Evolutionary conservation across 768 basidiomycete genomes (phyloP).

Genomic region (Pisolithus microcarpus): DNA sequence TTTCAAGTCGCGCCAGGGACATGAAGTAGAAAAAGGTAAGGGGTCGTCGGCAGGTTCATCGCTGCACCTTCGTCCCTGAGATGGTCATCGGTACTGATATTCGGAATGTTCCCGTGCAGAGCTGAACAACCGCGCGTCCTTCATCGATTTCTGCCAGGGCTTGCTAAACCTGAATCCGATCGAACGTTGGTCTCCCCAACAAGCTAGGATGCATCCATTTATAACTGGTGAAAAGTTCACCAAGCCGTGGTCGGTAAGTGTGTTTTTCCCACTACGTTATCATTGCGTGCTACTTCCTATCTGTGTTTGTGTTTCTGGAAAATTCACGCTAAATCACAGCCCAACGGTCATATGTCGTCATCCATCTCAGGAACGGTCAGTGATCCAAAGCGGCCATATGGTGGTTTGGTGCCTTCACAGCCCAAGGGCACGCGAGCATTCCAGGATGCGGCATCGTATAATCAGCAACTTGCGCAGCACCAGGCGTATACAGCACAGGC

Average conservation of each 20-base stretch:
- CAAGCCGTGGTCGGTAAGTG: conserved; percentile 72
- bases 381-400: conserved; percentile 85
- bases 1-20: conserved; percentile 69
- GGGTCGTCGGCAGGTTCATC: not conserved
- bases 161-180: conserved; percentile 91
- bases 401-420: conserved; percentile 86
- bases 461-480: conserved; percentile 90
- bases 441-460: conserved; percentile 89
- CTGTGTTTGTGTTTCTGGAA: conserved; percentile 5
- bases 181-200: conserved; percentile 94
- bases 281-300: not conserved
- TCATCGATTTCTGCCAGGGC: conserved; percentile 97
- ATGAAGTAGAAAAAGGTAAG: conserved; percentile 88
- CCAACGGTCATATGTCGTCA: conserved; percentile 38
- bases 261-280: not conserved
- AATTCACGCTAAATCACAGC: conserved; percentile 29
- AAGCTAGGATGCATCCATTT: conserved; percentile 92
- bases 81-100: not conserved
- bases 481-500: conserved; percentile 88
- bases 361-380: conserved; percentile 28
- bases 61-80: not conserved
- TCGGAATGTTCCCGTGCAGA: conserved; percentile 42
- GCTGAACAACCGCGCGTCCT: conserved; percentile 86
- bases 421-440: conserved; percentile 80
- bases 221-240: conserved; percentile 96